These are phyloP conservation scores for Tilletia caries DNA, from an alignment of 1,284 basidiomycete species.

Conservation along the genomic window DNA sequence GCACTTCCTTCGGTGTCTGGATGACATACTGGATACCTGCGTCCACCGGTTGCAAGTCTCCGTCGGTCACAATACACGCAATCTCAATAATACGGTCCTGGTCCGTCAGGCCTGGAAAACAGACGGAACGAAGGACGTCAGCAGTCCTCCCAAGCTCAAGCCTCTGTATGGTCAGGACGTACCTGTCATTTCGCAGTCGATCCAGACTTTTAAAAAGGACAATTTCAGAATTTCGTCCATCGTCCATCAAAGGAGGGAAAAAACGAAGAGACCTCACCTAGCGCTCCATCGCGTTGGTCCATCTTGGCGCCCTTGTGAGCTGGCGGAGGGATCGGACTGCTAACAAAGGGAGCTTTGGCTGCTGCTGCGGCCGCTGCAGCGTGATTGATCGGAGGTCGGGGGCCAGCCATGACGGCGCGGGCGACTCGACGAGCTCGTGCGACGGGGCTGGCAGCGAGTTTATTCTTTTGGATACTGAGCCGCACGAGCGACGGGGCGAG, in stretches of 20 bases:
- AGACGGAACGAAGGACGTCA: background rate
- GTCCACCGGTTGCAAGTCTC: slow-evolving; percentile 70
- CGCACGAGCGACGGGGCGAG: background rate
- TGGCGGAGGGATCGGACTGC: slow-evolving; percentile 8
- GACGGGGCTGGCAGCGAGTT: background rate
- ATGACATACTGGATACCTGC: slow-evolving; percentile 70
- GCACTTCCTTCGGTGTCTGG: slow-evolving; percentile 62
- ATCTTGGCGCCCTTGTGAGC: background rate
- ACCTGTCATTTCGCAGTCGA: slow-evolving; percentile 67
- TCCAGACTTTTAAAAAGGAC: slow-evolving; percentile 62
- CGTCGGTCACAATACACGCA: slow-evolving; percentile 76
- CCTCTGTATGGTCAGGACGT: background rate
- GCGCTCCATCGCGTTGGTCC: slow-evolving; percentile 2
- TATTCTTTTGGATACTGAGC: background rate
- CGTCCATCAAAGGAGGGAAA: too few species aligned
- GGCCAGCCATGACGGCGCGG: background rate
- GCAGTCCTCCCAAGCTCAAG: background rate
- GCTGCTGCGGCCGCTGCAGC: background rate
- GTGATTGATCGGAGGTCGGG: background rate
- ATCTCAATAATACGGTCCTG: slow-evolving; percentile 70
- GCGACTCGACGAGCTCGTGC: background rate
- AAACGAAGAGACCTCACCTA: background rate
- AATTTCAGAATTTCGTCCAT: slow-evolving; percentile 46
- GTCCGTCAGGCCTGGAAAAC: slow-evolving; percentile 69
- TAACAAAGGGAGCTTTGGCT: background rate